Evolutionary conservation across 495 filamentous ascomycete genomes (phyloP).

Genomic region (Annulohypoxylon stygium): DNA sequence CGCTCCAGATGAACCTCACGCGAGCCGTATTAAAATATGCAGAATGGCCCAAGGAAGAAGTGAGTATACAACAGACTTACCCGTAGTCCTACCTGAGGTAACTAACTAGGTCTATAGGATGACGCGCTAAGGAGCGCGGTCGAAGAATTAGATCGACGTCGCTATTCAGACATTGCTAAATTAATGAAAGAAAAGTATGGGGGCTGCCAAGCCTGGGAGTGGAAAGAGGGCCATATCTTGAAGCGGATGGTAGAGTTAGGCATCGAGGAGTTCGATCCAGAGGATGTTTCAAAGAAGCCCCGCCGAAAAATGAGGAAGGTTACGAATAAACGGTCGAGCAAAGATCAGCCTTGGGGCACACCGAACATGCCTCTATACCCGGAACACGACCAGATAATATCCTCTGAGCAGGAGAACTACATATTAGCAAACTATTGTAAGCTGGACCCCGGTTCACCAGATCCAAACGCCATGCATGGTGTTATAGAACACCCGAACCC

Average conservation of each 20-base stretch:
- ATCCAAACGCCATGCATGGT: constrained; percentile 38
- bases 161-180: constrained; percentile 48
- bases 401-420: constrained; percentile 57
- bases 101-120: constrained; percentile 44
- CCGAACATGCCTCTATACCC: constrained; percentile 41
- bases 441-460: constrained; percentile 37
- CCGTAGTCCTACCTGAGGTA: background rate
- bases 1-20: constrained; percentile 64
- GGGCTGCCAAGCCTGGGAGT: constrained; percentile 51
- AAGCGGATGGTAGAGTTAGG: constrained; percentile 51
- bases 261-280: constrained; percentile 50
- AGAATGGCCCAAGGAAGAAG: constrained; percentile 60
- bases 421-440: constrained; percentile 58
- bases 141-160: constrained; percentile 47
- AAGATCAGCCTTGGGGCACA: constrained; percentile 40
- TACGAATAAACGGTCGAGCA: constrained; percentile 35
- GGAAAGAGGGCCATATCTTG: constrained; percentile 50
- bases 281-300: constrained; percentile 47
- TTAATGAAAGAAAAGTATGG: constrained; percentile 53
- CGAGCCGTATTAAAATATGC: constrained; percentile 60
- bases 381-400: constrained; percentile 45
- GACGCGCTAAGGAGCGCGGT: constrained; percentile 43
- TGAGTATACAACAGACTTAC: constrained; percentile 42
- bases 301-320: constrained; percentile 49
- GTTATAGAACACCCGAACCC: constrained; percentile 46